Conservation (phyloP, 2,329 filamentous ascomycete species). For the Aspergillus sp. region DNA sequence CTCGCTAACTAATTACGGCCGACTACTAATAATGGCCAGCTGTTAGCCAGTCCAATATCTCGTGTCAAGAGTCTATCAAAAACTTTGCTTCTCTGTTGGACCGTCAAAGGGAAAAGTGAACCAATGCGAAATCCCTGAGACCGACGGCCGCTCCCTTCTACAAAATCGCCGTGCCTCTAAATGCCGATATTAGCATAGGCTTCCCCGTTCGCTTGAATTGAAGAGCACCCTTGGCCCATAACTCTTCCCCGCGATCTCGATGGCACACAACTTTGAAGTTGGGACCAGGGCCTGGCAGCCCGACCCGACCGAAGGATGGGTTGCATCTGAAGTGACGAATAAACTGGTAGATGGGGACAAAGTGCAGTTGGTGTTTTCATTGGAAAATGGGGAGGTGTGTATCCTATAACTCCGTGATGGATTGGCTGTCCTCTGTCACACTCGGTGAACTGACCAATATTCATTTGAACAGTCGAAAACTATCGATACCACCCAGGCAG, state of each 20-base stretch:
- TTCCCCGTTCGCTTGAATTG: constrained; percentile 8
- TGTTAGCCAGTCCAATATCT: constrained; percentile 18
- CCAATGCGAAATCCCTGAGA: not conserved
- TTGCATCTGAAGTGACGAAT: constrained; percentile 86
- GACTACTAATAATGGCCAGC: constrained; percentile 16
- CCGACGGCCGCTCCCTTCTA: not conserved
- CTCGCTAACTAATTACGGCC: constrained; percentile 10
- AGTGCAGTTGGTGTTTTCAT: constrained; percentile 74
- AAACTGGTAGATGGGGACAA: constrained; percentile 80
- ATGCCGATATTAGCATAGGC: constrained; percentile 20
- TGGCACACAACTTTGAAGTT: constrained; percentile 93
- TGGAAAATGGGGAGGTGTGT: constrained; percentile 85
- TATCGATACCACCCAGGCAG: constrained; percentile 67
- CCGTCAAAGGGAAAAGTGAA: not conserved
- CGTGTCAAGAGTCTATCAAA: constrained; percentile 1
- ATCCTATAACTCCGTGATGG: not conserved
- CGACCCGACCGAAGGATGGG: constrained; percentile 90
- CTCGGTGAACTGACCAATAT: constrained; percentile 6
- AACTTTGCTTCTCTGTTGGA: not conserved
- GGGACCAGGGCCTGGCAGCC: constrained; percentile 98
- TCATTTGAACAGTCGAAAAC: constrained; percentile 57
- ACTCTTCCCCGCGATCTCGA: constrained; percentile 7
- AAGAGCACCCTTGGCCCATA: constrained; percentile 1
- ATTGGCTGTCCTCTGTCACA: not conserved
- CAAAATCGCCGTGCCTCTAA: constrained; percentile 7